These are phyloP conservation scores for Schizosaccharomyces cryophilus DNA, from an alignment of 805 yeast species.

Conservation along the genomic window DNA sequence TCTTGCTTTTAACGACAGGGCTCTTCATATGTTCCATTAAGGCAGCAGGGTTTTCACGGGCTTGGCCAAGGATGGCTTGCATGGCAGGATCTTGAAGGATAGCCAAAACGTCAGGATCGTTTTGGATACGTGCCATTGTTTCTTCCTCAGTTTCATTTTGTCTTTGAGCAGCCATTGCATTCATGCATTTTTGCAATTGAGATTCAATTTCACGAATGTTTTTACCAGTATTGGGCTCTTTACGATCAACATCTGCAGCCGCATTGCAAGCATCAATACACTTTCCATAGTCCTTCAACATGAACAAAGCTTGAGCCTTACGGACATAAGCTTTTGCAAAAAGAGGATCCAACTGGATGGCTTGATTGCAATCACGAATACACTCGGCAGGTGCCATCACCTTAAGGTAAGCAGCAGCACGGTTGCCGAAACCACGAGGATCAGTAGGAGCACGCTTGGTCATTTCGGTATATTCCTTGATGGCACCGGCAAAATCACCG, in stretches of 20 bases:
- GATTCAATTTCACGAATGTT: slow-evolving; percentile 59
- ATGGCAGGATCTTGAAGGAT: slow-evolving; percentile 85
- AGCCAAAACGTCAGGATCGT: slow-evolving; percentile 82
- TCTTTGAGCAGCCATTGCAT: slow-evolving; percentile 52
- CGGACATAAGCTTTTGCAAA: slow-evolving; percentile 89
- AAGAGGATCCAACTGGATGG: slow-evolving; percentile 65
- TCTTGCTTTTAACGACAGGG: slow-evolving; percentile 74
- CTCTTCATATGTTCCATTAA: slow-evolving; percentile 93
- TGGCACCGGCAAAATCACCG: slow-evolving; percentile 93
- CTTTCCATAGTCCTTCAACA: slow-evolving; percentile 63
- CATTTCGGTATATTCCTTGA: slow-evolving; percentile 85
- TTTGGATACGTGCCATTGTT: slow-evolving; percentile 67
- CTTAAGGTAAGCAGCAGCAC: slow-evolving; percentile 92
- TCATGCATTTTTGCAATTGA: slow-evolving; percentile 21
- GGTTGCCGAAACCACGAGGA: slow-evolving; percentile 87
- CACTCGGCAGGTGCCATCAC: slow-evolving; percentile 95
- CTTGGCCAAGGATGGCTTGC: slow-evolving; percentile 86
- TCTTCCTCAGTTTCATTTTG: slow-evolving; percentile 79
- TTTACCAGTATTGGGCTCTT: slow-evolving; percentile 16
- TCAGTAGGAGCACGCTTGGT: slow-evolving; percentile 90
- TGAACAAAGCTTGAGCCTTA: slow-evolving; percentile 83
- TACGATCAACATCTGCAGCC: slow-evolving; percentile 55
- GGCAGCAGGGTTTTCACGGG: slow-evolving; percentile 86
- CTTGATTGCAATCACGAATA: slow-evolving; percentile 69
- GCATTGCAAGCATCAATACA: slow-evolving; percentile 57